phyloP scores from a whole-genome alignment of 768 basidiomycete species.

The Harrya chromipes region DNA sequence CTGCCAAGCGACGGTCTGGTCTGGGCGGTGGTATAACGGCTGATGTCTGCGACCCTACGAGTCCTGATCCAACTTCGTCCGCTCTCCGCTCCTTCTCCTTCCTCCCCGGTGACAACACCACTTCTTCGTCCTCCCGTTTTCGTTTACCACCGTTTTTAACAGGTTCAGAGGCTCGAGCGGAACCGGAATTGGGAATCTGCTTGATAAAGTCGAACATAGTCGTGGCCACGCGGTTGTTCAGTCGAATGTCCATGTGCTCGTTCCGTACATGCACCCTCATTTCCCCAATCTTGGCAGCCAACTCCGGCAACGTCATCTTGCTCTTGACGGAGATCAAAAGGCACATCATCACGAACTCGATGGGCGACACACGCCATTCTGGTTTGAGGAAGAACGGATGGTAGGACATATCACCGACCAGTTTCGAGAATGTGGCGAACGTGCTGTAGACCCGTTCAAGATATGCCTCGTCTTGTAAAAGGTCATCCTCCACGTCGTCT shows the following conservation, averaged over 20 bases:
- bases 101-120: not conserved
- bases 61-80: not conserved
- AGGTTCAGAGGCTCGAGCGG: not conserved
- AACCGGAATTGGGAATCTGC: conserved; percentile 3
- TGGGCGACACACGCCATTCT: conserved; percentile 55
- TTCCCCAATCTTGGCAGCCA: conserved; percentile 43
- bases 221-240: conserved; percentile 57
- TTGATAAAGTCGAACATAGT: conserved; percentile 53
- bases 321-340: conserved; percentile 54
- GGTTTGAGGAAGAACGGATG: conserved; percentile 38
- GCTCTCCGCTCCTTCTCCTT: conserved; percentile 18
- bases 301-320: conserved; percentile 35
- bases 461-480: conserved; percentile 34
- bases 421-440: conserved; percentile 44
- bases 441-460: conserved; percentile 36
- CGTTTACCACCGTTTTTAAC: conserved; percentile 12
- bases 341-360: conserved; percentile 62
- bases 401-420: conserved; percentile 39
- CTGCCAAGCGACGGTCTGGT: conserved; percentile 16
- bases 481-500: conserved; percentile 12
- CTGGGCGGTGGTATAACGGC: conserved; percentile 12
- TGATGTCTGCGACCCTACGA: not conserved
- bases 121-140: conserved; percentile 26
- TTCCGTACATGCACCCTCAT: conserved; percentile 57
- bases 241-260: conserved; percentile 60